These are phyloP conservation scores for Brasenia schreberi DNA, from an alignment of 164 flowering plant species.

Conservation along the genomic window DNA sequence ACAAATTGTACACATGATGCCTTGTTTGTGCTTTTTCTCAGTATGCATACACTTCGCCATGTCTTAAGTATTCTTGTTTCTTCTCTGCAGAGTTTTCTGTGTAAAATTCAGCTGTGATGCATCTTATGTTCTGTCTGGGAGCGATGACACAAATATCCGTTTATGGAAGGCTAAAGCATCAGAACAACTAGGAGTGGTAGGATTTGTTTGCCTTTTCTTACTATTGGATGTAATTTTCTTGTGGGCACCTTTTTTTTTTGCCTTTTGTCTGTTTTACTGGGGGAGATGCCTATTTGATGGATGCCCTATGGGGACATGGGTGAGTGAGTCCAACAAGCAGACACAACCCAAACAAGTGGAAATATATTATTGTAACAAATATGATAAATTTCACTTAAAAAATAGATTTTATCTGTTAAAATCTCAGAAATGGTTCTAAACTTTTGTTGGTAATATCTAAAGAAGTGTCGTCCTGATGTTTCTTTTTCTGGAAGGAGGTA, in stretches of 20 bases:
- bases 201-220: slow-evolving; percentile 10
- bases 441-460: too few relatives aligned
- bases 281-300: background rate
- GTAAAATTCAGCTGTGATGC: slow-evolving; percentile 81
- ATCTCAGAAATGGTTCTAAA: too few relatives aligned
- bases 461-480: too few relatives aligned
- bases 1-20: background rate
- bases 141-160: slow-evolving; percentile 93
- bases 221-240: background rate
- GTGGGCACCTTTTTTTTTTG: background rate
- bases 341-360: too few relatives aligned
- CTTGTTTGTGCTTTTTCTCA: too few relatives aligned
- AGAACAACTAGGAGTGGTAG: slow-evolving; percentile 93
- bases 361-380: too few relatives aligned
- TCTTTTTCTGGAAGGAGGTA: too few relatives aligned
- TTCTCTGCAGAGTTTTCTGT: slow-evolving; percentile 63
- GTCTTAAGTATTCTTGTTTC: slow-evolving; percentile 3
- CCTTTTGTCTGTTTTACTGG: background rate
- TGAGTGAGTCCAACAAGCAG: background rate
- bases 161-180: slow-evolving; percentile 99
- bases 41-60: background rate
- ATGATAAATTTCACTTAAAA: too few relatives aligned
- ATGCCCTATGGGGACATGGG: background rate
- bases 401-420: too few relatives aligned
- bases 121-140: slow-evolving; percentile 72